Evolutionary conservation across 2,329 filamentous ascomycete genomes (phyloP).

Genomic region (Venturia pyrina): DNA sequence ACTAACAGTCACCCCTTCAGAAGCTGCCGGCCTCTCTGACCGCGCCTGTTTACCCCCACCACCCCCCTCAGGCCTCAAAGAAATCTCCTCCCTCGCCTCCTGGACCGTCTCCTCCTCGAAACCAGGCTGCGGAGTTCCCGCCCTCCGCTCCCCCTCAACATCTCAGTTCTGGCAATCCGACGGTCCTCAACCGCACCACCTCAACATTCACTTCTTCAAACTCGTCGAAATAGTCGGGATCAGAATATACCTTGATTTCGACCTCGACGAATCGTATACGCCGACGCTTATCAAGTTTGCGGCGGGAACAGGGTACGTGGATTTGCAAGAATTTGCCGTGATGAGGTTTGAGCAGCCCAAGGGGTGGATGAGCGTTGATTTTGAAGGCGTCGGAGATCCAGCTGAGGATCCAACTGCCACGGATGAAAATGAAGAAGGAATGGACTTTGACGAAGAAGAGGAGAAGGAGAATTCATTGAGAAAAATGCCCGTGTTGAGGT

Average conservation of each 20-base stretch:
- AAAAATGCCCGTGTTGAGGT: slow-evolving; percentile 64
- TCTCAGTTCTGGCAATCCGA: slow-evolving; percentile 77
- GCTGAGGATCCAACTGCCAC: slow-evolving; percentile 19
- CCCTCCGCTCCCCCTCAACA: slow-evolving; percentile 64
- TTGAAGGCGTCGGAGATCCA: slow-evolving; percentile 46
- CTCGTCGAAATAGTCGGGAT: slow-evolving; percentile 69
- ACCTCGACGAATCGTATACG: slow-evolving; percentile 90
- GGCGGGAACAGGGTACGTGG: slow-evolving; percentile 84
- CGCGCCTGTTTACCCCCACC: slow-evolving; percentile 20
- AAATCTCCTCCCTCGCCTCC: slow-evolving; percentile 73
- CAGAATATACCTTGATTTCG: slow-evolving; percentile 82
- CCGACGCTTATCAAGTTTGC: slow-evolving; percentile 85
- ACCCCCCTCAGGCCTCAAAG: slow-evolving; percentile 49
- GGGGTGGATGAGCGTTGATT: slow-evolving; percentile 84
- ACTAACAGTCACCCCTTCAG: not conserved
- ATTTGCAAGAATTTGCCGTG: slow-evolving; percentile 76
- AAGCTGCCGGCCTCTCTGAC: slow-evolving; percentile 1
- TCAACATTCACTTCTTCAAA: slow-evolving; percentile 80
- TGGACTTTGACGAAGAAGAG: slow-evolving; percentile 14
- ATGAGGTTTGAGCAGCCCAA: slow-evolving; percentile 69
- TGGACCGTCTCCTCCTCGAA: slow-evolving; percentile 78
- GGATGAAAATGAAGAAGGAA: slow-evolving; percentile 19
- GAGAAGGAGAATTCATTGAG: slow-evolving; percentile 18
- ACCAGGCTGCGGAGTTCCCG: slow-evolving; percentile 67
- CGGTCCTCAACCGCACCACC: slow-evolving; percentile 70